Percentiles rank a stretch among this genome's conserved stretches.
Conservation (phyloP, 495 filamentous ascomycete species). For the Penicillium soppii region DNA sequence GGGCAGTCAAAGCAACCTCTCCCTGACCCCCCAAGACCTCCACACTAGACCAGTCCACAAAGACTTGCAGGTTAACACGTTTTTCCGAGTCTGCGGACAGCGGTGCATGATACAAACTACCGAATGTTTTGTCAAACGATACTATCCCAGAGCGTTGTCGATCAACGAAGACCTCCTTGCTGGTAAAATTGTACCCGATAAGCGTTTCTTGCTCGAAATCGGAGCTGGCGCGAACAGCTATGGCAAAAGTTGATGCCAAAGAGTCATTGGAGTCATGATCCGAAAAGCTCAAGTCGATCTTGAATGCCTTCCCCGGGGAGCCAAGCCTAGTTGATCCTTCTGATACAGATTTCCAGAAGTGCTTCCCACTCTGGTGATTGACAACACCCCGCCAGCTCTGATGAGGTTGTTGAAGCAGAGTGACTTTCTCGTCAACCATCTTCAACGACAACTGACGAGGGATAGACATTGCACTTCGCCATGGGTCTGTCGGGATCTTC, state of each 20-base stretch:
- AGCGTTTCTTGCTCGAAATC: conserved; percentile 40
- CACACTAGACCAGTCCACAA: conserved; percentile 36
- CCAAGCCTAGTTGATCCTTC: neutral
- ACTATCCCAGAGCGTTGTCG: conserved; percentile 21
- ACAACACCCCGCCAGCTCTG: conserved; percentile 10
- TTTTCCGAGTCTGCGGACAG: conserved; percentile 14
- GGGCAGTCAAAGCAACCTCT: conserved; percentile 32
- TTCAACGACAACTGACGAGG: conserved; percentile 39
- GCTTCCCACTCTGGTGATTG: neutral
- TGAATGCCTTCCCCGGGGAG: conserved; percentile 24
- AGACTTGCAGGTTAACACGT: conserved; percentile 23
- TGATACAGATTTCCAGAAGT: neutral
- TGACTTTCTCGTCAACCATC: conserved; percentile 16
- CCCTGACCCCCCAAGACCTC: conserved; percentile 36
- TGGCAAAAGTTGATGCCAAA: conserved; percentile 20
- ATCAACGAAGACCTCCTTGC: conserved; percentile 31
- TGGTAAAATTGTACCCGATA: conserved; percentile 43
- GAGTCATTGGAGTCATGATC: neutral
- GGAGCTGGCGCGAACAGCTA: conserved; percentile 19
- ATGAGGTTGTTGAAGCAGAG: conserved; percentile 23
- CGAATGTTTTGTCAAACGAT: conserved; percentile 26
- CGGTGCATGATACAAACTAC: conserved; percentile 25
- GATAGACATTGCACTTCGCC: conserved; percentile 51
- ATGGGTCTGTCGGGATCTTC: conserved; percentile 38
- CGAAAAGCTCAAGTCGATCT: conserved; percentile 24